Conservation (phyloP, 2,329 filamentous ascomycete genomes). For the Botrytis paeoniae region DNA sequence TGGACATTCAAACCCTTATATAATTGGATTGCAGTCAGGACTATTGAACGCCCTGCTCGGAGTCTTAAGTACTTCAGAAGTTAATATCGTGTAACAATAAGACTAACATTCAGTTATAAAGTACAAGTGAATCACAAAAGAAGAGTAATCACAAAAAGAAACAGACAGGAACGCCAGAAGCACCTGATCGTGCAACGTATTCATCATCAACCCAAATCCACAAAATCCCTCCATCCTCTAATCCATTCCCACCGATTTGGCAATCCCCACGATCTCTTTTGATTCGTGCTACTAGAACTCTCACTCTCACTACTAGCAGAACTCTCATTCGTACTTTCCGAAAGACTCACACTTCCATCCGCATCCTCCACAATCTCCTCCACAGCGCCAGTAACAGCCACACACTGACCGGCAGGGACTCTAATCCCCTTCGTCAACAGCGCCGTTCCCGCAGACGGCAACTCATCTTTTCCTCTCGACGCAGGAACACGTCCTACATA, state of each 20-base stretch:
- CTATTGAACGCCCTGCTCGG: too few relatives aligned
- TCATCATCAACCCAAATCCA: not conserved
- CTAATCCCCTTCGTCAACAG: conserved; percentile 1
- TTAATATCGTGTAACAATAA: not conserved
- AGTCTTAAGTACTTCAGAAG: not conserved
- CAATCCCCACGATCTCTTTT: not conserved
- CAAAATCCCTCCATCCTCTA: not conserved
- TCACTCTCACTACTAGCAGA: not conserved
- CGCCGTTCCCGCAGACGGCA: not conserved
- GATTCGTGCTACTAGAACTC: not conserved
- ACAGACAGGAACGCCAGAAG: not conserved
- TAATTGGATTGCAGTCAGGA: too few relatives aligned
- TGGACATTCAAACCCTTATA: too few relatives aligned
- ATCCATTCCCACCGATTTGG: not conserved
- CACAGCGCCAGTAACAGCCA: not conserved
- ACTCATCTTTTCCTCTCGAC: not conserved
- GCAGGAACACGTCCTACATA: conserved; percentile 14
- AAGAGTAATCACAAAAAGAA: not conserved
- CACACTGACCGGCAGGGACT: not conserved
- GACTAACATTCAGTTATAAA: not conserved
- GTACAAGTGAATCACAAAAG: not conserved
- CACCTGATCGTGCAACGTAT: not conserved
- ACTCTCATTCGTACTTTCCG: not conserved
- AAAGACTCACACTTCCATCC: not conserved
- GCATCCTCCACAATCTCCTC: not conserved